A percentile compares a stretch with the other conserved stretches of the same genome.
Conservation (phyloP, 148 eudicot species). For the Drosera capensis region DNA sequence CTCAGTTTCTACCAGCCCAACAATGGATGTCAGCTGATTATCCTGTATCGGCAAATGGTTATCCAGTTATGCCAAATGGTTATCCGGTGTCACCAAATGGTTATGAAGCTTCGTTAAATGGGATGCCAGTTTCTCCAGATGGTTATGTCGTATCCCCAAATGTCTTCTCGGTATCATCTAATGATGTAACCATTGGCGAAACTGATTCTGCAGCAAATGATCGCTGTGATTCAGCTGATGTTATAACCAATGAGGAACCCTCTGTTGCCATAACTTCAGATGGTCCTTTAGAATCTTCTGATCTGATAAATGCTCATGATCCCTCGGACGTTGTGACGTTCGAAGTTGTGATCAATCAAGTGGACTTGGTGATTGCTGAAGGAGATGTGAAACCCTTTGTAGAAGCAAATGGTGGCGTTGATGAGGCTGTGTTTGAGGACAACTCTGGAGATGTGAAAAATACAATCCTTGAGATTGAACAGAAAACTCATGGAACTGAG, state of each 20-base stretch:
- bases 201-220: too few relatives aligned
- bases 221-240: too few relatives aligned
- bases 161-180: too few relatives aligned
- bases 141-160: too few relatives aligned
- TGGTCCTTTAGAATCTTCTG: slow-evolving; percentile 27
- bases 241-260: too few relatives aligned
- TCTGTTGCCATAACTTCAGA: slow-evolving; percentile 16
- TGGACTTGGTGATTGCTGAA: slow-evolving; percentile 11
- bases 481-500: slow-evolving; percentile 14
- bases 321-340: slow-evolving; percentile 9
- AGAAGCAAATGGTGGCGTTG: slow-evolving; percentile 6
- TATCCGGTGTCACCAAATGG: slow-evolving; percentile 19
- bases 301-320: not conserved
- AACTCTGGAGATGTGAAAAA: slow-evolving; percentile 7
- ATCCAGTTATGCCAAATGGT: slow-evolving; percentile 42
- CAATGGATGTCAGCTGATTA: too few relatives aligned
- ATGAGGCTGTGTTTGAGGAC: slow-evolving; percentile 12
- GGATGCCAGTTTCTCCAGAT: slow-evolving; percentile 18
- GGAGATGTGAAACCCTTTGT: slow-evolving; percentile 4
- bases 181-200: too few relatives aligned
- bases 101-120: slow-evolving; percentile 20
- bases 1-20: slow-evolving; percentile 75
- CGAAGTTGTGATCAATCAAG: slow-evolving; percentile 22
- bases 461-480: slow-evolving; percentile 15
- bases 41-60: too few relatives aligned